A percentile compares a stretch with the other conserved stretches of the same genome.
Conservation (phyloP, 2,329 filamentous ascomycete species). For the Monilinia laxa region DNA sequence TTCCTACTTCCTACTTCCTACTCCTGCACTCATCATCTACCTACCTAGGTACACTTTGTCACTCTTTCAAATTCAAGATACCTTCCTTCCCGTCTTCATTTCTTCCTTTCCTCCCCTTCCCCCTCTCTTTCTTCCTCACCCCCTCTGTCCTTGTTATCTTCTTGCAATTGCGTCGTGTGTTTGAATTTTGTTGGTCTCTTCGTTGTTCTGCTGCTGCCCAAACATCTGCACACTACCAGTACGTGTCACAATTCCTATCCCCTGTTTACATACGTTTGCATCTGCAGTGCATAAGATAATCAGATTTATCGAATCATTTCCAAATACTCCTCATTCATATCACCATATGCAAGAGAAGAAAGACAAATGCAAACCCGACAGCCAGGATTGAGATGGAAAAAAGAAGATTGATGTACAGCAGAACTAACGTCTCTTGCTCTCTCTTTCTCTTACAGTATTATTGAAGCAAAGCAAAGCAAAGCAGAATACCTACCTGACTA, state of each 20-base stretch:
- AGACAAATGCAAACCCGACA: slow-evolving; percentile 6
- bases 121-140: no score
- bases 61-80: slow-evolving; percentile 15
- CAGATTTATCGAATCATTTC: slow-evolving; percentile 14
- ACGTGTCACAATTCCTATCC: slow-evolving; percentile 18
- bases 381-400: neutral
- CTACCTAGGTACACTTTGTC: slow-evolving; percentile 2
- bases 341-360: neutral
- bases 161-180: slow-evolving; percentile 9
- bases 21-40: neutral
- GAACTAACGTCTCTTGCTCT: slow-evolving; percentile 17
- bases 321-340: neutral
- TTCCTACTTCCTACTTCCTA: no score
- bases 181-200: slow-evolving; percentile 3
- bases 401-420: neutral
- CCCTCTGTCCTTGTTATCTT: no score
- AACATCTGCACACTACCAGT: slow-evolving; percentile 2
- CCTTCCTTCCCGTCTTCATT: neutral
- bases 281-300: slow-evolving; percentile 8
- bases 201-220: neutral
- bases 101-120: no score
- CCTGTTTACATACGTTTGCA: slow-evolving; percentile 16
- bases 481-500: neutral
- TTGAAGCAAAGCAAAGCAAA: slow-evolving; percentile 18
- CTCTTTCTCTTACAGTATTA: no score